Conservation (phyloP, 2,329 filamentous ascomycete species). For the Fusarium sarcochroum region DNA sequence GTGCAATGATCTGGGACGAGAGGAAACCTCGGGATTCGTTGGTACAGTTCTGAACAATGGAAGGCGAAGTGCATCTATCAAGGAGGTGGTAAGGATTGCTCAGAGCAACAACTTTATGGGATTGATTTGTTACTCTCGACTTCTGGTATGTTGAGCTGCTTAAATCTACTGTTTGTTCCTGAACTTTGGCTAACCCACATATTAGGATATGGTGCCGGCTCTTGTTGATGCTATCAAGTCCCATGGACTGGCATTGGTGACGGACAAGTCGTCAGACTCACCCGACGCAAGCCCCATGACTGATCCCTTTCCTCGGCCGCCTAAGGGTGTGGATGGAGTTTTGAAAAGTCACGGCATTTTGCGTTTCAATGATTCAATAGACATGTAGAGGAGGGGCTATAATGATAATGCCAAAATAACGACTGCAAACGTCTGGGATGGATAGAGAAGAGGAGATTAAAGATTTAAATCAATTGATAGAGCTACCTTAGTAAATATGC, state of each 20-base stretch:
- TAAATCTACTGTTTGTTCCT: no score
- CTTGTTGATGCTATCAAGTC: constrained; percentile 95
- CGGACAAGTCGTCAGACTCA: constrained; percentile 80
- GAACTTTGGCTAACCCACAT: not conserved
- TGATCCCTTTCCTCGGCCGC: constrained; percentile 72
- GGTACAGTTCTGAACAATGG: constrained; percentile 69
- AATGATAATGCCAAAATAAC: constrained; percentile 43
- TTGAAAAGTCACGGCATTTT: constrained; percentile 89
- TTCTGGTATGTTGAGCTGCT: constrained; percentile 75
- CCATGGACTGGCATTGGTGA: constrained; percentile 90
- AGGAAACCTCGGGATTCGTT: constrained; percentile 60
- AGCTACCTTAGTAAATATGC: constrained; percentile 7
- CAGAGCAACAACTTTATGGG: constrained; percentile 99
- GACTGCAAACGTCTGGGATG: constrained; percentile 26
- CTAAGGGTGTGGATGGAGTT: constrained; percentile 88
- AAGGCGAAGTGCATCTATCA: constrained; percentile 85
- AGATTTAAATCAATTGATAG: constrained; percentile 29
- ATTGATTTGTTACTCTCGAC: constrained; percentile 86
- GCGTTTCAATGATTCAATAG: constrained; percentile 93
- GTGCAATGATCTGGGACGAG: constrained; percentile 88
- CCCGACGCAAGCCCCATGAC: constrained; percentile 57
- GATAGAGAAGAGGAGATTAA: constrained; percentile 34
- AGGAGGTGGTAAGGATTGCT: constrained; percentile 93
- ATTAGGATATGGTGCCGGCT: constrained; percentile 90
- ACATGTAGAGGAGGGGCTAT: constrained; percentile 63